Evolutionary conservation across 345 rosid genomes (phyloP).

Genomic region (Eucalyptus fibrosa): DNA sequence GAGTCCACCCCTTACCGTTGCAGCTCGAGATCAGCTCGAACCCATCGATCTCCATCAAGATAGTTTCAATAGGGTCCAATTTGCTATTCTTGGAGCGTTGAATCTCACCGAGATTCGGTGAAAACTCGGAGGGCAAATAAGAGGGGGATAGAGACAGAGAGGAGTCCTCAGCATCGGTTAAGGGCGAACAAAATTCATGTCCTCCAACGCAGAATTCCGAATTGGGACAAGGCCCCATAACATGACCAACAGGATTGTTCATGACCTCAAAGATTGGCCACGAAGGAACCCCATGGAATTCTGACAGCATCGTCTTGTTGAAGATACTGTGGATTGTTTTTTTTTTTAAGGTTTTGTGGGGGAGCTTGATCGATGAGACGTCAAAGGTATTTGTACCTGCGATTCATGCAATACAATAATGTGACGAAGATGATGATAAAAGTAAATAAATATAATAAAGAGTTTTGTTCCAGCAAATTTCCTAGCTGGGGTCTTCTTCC

Average conservation of each 20-base stretch:
- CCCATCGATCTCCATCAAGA: not conserved
- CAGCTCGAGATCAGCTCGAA: not conserved
- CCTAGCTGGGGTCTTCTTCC: not conserved
- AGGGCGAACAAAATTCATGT: not conserved
- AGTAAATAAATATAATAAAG: not conserved
- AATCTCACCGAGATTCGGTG: not conserved
- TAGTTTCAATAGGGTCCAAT: not conserved
- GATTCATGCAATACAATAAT: not conserved
- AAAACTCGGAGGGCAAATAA: not conserved
- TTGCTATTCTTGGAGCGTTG: not conserved
- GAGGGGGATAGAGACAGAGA: not conserved
- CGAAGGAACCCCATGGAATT: not conserved
- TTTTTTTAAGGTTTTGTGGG: not conserved
- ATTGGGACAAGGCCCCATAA: not conserved
- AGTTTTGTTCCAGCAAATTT: not conserved
- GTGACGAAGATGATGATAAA: not conserved
- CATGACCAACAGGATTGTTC: not conserved
- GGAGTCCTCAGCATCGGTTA: not conserved
- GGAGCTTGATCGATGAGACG: not conserved
- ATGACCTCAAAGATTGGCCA: not conserved
- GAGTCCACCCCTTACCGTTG: conserved; percentile 7
- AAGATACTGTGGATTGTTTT: not conserved
- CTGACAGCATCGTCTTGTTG: not conserved
- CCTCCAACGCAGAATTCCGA: not conserved
- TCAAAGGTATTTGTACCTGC: not conserved